Base-by-base conservation (phyloP, 2,329 filamentous ascomycete genomes). In the Aspergillus tubingensis region DNA sequence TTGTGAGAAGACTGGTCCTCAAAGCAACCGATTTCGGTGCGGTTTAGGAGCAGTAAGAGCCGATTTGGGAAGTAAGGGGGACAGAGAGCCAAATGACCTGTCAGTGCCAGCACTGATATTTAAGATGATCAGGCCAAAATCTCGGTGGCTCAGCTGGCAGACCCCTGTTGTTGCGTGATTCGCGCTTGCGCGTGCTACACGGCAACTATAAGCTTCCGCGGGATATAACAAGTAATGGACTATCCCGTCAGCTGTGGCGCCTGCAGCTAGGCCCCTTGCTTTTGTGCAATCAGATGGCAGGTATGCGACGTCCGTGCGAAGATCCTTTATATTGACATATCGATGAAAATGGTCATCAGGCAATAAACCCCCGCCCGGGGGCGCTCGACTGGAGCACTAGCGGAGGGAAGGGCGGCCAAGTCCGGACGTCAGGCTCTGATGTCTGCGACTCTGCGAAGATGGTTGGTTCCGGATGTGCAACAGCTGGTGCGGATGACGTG, bases 1-100 rank as follows among this genome's bases (percentile, higher is more conserved):
- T 76, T 13, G n/a, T 52, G 44, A 27, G 44, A 27, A 11, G 52
- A 32, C 39, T 25, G n/a, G 11, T 17, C 52, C 15, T 41, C 36
- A 30, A 32, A n/a, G 41, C 52, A 10, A 39, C 13, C 32, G 51
- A 11, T 39, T 54, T 15, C 36, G 36, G 51, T 43, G 41, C 8
- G 17, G 17, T 6, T 39, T 38, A 8, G n/a, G 19, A 38, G 11
- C 21, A 6, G 19, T 15, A 15, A 27, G 15, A n/a, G n/a, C 5
- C 21, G 7, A 11, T 3, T 30, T 21, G 15, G 25, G 38, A 23
- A 15, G 5, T 5, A 54, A 43, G 23, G 23, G 38, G 23, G 19
- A 19, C 15, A 44, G 10, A 54, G 15, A 54, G 32, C 32, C 7
- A 15, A 19, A n/a, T 19, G 7, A 13, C 13, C 41, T 21, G 41